These are phyloP conservation scores for Leptographium wingfieldii DNA, from an alignment of 2,329 filamentous ascomycete species.

Conservation along the genomic window DNA sequence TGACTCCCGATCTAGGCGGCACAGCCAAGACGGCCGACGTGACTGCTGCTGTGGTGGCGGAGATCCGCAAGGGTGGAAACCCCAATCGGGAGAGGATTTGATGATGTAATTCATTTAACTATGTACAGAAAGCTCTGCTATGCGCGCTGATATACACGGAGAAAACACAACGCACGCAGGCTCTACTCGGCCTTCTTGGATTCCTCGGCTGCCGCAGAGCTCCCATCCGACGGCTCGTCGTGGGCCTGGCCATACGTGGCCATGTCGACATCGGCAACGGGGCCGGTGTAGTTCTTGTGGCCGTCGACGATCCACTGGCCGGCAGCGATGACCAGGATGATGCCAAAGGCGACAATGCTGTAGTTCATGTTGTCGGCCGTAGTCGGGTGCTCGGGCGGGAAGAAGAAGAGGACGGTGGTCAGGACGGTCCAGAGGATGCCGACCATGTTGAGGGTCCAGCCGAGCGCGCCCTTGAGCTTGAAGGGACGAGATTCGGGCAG, in stretches of 20 bases:
- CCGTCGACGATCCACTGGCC: slow-evolving; percentile 36
- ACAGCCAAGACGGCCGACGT: slow-evolving; percentile 13
- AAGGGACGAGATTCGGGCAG: slow-evolving; percentile 38
- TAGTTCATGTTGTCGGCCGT: slow-evolving; percentile 57
- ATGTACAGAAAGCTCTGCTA: not conserved
- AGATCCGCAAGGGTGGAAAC: not conserved
- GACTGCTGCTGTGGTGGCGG: slow-evolving; percentile 10
- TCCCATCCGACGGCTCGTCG: not conserved
- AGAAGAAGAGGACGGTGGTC: slow-evolving; percentile 65
- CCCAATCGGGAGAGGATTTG: no score
- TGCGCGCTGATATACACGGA: not conserved
- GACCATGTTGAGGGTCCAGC: slow-evolving; percentile 24
- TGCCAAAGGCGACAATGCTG: slow-evolving; percentile 33
- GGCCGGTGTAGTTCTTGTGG: slow-evolving; percentile 32
- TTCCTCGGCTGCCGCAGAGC: not conserved
- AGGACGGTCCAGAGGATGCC: slow-evolving; percentile 54
- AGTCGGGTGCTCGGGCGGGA: slow-evolving; percentile 55
- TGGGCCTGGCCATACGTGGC: slow-evolving; percentile 2
- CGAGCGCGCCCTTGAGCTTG: slow-evolving; percentile 21
- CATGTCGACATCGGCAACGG: slow-evolving; percentile 12
- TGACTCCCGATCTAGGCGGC: slow-evolving; percentile 39
- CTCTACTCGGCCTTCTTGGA: not conserved
- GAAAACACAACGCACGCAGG: no score
- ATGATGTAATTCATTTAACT: not conserved
- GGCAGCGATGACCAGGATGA: slow-evolving; percentile 31